These are phyloP conservation scores for Xylariaceae sp. DNA, from an alignment of 2,329 filamentous ascomycete species.

Conservation along the genomic window DNA sequence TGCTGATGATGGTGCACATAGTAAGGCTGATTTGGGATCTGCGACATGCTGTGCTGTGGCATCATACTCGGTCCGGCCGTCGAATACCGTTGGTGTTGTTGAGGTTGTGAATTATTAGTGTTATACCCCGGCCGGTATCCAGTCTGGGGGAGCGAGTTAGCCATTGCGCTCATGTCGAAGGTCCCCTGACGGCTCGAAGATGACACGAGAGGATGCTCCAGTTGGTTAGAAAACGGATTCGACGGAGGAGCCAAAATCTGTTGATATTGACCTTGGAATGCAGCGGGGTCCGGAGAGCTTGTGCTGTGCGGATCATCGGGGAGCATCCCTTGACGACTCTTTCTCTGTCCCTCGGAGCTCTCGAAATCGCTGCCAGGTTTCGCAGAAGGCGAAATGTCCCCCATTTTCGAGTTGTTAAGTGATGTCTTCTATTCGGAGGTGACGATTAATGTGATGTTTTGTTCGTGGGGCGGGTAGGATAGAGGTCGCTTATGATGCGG, in stretches of 20 bases:
- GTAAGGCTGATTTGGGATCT: slow-evolving; percentile 41
- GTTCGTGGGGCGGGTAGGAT: neutral
- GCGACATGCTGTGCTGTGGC: slow-evolving; percentile 36
- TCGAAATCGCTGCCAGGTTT: slow-evolving; percentile 30
- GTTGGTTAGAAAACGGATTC: slow-evolving; percentile 39
- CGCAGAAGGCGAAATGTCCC: slow-evolving; percentile 31
- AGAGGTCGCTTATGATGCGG: slow-evolving; percentile 4
- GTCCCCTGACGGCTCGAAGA: slow-evolving; percentile 31
- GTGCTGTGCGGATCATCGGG: slow-evolving; percentile 25
- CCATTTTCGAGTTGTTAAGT: slow-evolving; percentile 30
- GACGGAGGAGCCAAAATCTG: slow-evolving; percentile 33
- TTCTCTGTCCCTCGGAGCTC: slow-evolving; percentile 21
- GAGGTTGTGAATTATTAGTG: slow-evolving; percentile 14
- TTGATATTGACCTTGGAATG: slow-evolving; percentile 31
- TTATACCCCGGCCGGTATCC: slow-evolving; percentile 38
- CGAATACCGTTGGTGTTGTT: slow-evolving; percentile 27
- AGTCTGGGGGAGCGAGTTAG: slow-evolving; percentile 39
- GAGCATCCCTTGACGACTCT: slow-evolving; percentile 19
- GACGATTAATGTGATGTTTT: neutral
- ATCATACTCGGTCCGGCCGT: slow-evolving; percentile 35
- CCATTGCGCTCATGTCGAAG: slow-evolving; percentile 46
- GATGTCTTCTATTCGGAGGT: neutral
- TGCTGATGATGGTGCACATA: slow-evolving; percentile 43
- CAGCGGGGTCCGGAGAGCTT: slow-evolving; percentile 21
- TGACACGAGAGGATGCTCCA: slow-evolving; percentile 38